These are phyloP conservation scores for Plectranthus barbatus DNA, from an alignment of 257 asterid genomes.

Conservation along the genomic window DNA sequence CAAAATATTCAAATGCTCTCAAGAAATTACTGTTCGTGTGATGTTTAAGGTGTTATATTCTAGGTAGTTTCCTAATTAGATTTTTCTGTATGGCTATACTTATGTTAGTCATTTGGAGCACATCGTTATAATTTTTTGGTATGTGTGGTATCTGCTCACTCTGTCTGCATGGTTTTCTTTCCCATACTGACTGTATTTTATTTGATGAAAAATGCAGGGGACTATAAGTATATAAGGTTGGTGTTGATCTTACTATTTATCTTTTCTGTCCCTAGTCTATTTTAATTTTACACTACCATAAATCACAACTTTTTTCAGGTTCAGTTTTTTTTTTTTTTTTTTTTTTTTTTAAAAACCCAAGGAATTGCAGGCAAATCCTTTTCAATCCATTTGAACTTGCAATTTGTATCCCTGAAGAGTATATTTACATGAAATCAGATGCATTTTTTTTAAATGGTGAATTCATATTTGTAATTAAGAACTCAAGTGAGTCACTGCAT, in stretches of 20 bases:
- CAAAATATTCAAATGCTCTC: too few species aligned
- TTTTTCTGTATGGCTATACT: background rate
- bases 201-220: conserved; percentile 59
- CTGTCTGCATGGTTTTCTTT: background rate
- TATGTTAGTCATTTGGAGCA: background rate
- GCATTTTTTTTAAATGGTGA: background rate
- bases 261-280: background rate
- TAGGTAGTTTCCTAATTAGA: background rate
- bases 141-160: background rate
- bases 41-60: too few species aligned
- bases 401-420: background rate
- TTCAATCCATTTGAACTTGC: background rate
- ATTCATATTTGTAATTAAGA: background rate
- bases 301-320: background rate
- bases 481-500: background rate
- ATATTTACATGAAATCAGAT: background rate
- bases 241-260: conserved; percentile 16
- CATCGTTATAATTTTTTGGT: background rate
- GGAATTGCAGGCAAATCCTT: background rate
- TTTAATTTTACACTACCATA: background rate
- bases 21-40: too few species aligned
- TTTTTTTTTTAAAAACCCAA: background rate
- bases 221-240: conserved; percentile 81
- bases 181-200: conserved; percentile 20
- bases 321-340: too few species aligned